Base-by-base conservation (phyloP, 257 asterid species). In the Forsythia viridissima region DNA sequence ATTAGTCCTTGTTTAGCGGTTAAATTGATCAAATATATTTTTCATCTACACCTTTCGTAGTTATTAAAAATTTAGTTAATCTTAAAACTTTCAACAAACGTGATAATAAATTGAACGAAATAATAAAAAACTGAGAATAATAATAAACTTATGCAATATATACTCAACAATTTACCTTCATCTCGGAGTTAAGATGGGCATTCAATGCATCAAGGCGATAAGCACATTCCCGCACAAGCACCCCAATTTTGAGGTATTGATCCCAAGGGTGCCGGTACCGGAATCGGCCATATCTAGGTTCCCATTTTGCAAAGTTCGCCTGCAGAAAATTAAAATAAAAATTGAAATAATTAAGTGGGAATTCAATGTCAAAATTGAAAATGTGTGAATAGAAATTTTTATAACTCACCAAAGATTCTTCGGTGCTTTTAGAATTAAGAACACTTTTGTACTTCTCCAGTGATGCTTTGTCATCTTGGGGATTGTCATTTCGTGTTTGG, bases 201-300 rank as follows among this genome's bases (percentile, higher is more conserved):
- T 77, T 74, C 13, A 84, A 63, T 6, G 82, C 82, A 13, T 84
- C 87, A 10, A 80, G 52, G 51, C 74, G 70, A 40, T 76, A 70
- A 15, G 87, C 87, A 57, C 87, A 84, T 70, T 77, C 80, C 34
- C 87, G 79, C 78, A 75, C 41, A 21, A 39, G 71, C 4, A 41
- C 16, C 39, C 87, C 79, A 16, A 80, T 74, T 77, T 83, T 81
- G 20, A 83, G 51, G 81, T 83, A 86, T 42, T 44, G 82, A 36
- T 79, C 84, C 89, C 89, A 86, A 4, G 89, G 85, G 7, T 86
- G 82, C 0, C 82, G 16, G 77, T 83, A 76, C 18, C 73, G 66
- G 46, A 85, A 85, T 18, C 71, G 74, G 4, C 85, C 76, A 5
- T 82, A 79, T 44, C 85, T 55, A 41, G 85, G 85, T 63, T 82